Conservation (phyloP, 108 stramenopile species). For the Nitzschia sp. region DNA sequence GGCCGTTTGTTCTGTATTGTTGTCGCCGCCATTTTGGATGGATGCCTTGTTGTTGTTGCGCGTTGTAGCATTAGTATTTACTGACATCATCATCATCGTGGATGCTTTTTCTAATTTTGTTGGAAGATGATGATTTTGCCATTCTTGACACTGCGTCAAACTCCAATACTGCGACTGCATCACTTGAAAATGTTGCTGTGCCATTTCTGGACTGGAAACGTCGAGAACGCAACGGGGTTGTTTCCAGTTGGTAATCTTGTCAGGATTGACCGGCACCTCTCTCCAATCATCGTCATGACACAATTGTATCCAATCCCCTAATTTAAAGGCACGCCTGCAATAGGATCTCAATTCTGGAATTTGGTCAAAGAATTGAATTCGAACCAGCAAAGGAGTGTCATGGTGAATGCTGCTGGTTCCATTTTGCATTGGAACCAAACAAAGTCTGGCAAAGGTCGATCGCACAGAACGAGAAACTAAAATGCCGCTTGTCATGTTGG, state of each 20-base stretch:
- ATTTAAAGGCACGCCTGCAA: conserved; percentile 59
- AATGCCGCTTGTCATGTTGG: too few species aligned
- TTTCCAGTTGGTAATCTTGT: conserved; percentile 16
- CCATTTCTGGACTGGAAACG: conserved; percentile 19
- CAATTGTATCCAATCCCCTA: conserved; percentile 62
- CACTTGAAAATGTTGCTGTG: conserved; percentile 15
- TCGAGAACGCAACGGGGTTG: conserved; percentile 35
- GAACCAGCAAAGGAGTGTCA: conserved; percentile 33
- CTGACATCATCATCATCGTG: too few species aligned
- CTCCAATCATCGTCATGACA: background rate
- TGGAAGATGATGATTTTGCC: conserved; percentile 44
- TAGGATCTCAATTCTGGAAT: conserved; percentile 52
- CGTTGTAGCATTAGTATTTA: background rate
- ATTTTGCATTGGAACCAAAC: conserved; percentile 16
- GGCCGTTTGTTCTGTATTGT: conserved; percentile 1
- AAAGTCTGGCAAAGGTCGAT: conserved; percentile 50
- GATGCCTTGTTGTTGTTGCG: too few species aligned
- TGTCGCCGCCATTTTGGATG: too few species aligned
- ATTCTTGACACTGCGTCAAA: conserved; percentile 54
- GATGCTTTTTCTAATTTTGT: too few species aligned
- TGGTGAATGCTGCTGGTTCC: background rate
- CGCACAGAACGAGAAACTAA: conserved; percentile 62
- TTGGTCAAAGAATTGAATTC: conserved; percentile 35
- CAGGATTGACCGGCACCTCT: background rate
- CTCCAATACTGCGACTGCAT: conserved; percentile 41